These are phyloP conservation scores for Torulaspora quercuum DNA, from an alignment of 805 yeast species.

Conservation along the genomic window DNA sequence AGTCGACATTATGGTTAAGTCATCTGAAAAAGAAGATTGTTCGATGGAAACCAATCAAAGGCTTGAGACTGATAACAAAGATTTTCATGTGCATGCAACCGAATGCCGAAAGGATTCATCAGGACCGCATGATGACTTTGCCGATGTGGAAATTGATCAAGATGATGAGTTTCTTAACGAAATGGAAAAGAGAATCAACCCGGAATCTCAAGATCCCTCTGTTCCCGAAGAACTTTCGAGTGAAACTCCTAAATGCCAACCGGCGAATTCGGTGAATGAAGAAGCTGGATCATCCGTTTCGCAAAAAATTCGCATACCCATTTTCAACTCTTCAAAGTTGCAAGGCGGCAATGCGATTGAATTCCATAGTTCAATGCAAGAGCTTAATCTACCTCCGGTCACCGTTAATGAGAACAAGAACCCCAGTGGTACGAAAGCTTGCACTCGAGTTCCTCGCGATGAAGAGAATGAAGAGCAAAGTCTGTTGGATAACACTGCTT, in stretches of 20 bases:
- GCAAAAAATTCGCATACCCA: slow-evolving; percentile 21
- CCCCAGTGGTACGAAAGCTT: too few relatives aligned
- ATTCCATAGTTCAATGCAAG: too few relatives aligned
- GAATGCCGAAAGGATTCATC: too few relatives aligned
- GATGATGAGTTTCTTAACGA: slow-evolving; percentile 10
- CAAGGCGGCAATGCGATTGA: neutral
- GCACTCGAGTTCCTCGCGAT: too few relatives aligned
- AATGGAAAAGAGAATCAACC: slow-evolving; percentile 5
- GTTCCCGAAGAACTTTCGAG: neutral
- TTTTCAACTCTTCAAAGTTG: slow-evolving; percentile 22
- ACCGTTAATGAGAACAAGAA: too few relatives aligned
- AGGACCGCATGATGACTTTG: slow-evolving; percentile 13
- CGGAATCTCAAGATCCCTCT: neutral
- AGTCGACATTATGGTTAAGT: too few relatives aligned
- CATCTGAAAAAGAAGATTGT: too few relatives aligned
- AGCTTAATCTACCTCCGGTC: too few relatives aligned
- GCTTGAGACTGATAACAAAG: too few relatives aligned
- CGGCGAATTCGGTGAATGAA: neutral
- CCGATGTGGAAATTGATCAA: slow-evolving; percentile 7
- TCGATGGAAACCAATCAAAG: too few relatives aligned
- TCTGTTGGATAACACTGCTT: slow-evolving; percentile 3
- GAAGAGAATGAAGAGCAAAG: neutral
- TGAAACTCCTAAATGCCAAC: neutral
- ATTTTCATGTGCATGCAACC: too few relatives aligned
- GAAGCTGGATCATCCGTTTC: slow-evolving; percentile 1